Evolutionary conservation across 129 eudicot species (phyloP), one percentile per base, ranked within the genome.

Genomic region (Gnaphalium uliginosum): DNA sequence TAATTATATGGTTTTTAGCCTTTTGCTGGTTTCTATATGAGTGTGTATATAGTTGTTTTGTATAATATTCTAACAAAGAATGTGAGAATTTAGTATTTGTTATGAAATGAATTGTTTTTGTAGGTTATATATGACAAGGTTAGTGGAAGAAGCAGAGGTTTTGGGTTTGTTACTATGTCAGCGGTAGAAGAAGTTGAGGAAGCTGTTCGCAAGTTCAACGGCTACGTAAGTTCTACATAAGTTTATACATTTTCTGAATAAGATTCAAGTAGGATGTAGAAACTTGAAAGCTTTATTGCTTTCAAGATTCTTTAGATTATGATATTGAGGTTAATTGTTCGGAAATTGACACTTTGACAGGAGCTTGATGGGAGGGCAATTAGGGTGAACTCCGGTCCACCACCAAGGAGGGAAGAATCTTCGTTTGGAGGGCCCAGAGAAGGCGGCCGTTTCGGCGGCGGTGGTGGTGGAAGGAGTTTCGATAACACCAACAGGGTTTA

Each of bases 321-420:
- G 23, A 66, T 25, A 4, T 50, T 14, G 53, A 14, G 18, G 53
- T 46, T 27, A 9, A 22, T 73, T 56, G 37, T 26, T 79, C 2
- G 22, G 78, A 54, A 50, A 74, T 37, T 43, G 51, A 43, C 51
- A 43, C 51, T 46, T 46, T 71, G 4, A 73, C 88, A 93, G 98
- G 98, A 90, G 83, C 83, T 93, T 69, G 93, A 90, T 0, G 98
- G 98, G 22, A 84, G 98, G 41, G 66, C 71, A 69, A 23, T 93
- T 63, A 76, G 98, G 87, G 98, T 93, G 82, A 93, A 88, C 80
- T 79, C 96, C 6, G 98, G 96, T 1, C 98, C 96, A 29, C 96
- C 98, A 2, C 98, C 98, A 72, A 70, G 78, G 76, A 86, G 83
- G 75, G 94, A 87, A 23, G 89, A 80, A 27, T 69, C 87, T 54